Conservation (phyloP, 306 rosid species). For the Senna tora region DNA sequence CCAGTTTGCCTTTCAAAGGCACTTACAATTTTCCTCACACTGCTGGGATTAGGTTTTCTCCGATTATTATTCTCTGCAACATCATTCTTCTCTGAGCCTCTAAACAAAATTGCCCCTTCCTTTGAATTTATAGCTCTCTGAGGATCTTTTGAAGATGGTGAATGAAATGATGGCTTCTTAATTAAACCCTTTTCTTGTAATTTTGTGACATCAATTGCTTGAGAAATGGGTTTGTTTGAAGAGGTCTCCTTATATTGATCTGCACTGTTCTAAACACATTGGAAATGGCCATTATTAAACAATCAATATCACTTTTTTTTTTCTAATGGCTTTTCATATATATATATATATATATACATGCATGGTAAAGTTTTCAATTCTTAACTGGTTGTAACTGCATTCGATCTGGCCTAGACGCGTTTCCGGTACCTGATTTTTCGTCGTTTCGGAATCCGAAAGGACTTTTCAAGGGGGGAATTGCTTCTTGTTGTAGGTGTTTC, state of each 20-base stretch:
- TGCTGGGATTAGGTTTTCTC: constrained; percentile 45
- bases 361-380: constrained; percentile 46
- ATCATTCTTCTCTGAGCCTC: constrained; percentile 41
- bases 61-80: constrained; percentile 30
- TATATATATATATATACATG: no score
- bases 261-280: constrained; percentile 77
- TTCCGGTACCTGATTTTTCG: constrained; percentile 36
- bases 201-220: constrained; percentile 38
- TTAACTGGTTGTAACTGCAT: constrained; percentile 46
- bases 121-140: constrained; percentile 37
- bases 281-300: constrained; percentile 65
- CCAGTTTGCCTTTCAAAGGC: constrained; percentile 68
- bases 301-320: constrained; percentile 39
- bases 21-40: constrained; percentile 69
- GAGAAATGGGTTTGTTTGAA: constrained; percentile 41
- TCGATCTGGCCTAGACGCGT: constrained; percentile 36
- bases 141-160: constrained; percentile 39
- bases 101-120: constrained; percentile 24
- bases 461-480: constrained; percentile 35
- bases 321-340: constrained; percentile 36
- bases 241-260: constrained; percentile 53
- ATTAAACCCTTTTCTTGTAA: constrained; percentile 27
- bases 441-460: constrained; percentile 27
- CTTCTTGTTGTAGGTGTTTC: constrained; percentile 49
- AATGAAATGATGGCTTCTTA: constrained; percentile 43